These are phyloP conservation scores for Pseudogymnoascus sp. DNA, from an alignment of 2,329 filamentous ascomycete genomes.

Conservation along the genomic window DNA sequence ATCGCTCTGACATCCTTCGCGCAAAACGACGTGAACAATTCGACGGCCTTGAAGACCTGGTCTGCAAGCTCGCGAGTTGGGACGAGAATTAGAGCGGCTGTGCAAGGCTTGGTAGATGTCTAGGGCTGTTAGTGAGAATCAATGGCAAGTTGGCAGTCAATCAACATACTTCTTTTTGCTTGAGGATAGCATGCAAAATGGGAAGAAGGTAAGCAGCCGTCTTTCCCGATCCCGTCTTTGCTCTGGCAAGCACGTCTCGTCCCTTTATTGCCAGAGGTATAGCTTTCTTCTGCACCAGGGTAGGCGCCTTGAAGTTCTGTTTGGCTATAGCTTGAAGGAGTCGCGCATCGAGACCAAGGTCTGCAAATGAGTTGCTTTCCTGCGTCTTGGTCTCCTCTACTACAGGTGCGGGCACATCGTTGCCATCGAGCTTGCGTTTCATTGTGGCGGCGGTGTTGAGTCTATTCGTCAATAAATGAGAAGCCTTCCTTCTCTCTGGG, in stretches of 20 bases:
- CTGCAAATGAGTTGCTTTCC: slow-evolving; percentile 52
- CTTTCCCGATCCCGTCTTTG: slow-evolving; percentile 93
- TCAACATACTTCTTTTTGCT: slow-evolving; percentile 57
- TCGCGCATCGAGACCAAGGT: slow-evolving; percentile 73
- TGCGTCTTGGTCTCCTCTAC: slow-evolving; percentile 26
- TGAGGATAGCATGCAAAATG: slow-evolving; percentile 75
- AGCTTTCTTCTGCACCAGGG: slow-evolving; percentile 77
- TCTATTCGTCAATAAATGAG: slow-evolving; percentile 11
- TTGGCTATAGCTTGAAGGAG: slow-evolving; percentile 78
- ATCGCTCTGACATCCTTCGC: slow-evolving; percentile 73
- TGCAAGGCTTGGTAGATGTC: slow-evolving; percentile 46
- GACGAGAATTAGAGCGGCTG: slow-evolving; percentile 78
- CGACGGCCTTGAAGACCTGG: slow-evolving; percentile 75
- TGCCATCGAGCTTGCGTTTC: slow-evolving; percentile 56
- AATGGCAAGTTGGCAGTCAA: background rate
- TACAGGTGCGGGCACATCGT: slow-evolving; percentile 40
- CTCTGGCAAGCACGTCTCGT: slow-evolving; percentile 82
- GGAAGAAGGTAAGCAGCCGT: slow-evolving; percentile 93
- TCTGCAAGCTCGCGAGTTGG: slow-evolving; percentile 91
- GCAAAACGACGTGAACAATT: slow-evolving; percentile 73
- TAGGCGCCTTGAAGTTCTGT: slow-evolving; percentile 78
- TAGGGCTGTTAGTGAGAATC: slow-evolving; percentile 26
- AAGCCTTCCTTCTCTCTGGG: slow-evolving; percentile 12
- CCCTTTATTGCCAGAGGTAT: slow-evolving; percentile 84
- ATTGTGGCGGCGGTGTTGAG: slow-evolving; percentile 30